Evolutionary conservation across 768 basidiomycete genomes (phyloP).

Genomic region (Udeniomyces megalosporus): DNA sequence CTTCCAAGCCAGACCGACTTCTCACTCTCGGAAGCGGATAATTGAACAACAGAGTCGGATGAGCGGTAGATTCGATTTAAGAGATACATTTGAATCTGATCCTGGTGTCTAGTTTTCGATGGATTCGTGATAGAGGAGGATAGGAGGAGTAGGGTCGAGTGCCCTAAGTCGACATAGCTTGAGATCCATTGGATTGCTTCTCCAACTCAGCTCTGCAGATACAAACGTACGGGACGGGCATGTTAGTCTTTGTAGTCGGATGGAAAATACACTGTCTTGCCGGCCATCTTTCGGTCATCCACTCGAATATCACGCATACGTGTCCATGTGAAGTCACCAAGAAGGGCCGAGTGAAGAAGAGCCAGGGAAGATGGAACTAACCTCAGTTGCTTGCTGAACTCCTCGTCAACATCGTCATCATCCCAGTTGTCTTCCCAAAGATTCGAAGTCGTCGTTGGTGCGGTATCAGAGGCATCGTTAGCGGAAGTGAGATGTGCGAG

Average conservation of each 20-base stretch:
- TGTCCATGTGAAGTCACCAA: neutral
- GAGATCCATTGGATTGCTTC: conserved; percentile 12
- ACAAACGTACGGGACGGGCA: neutral
- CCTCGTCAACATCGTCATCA: conserved; percentile 95
- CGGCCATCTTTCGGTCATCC: too few species aligned
- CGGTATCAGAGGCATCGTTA: conserved; percentile 49
- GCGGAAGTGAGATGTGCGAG: conserved; percentile 28
- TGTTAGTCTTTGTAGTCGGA: too few species aligned
- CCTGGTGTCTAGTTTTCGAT: too few species aligned
- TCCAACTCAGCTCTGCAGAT: conserved; percentile 9
- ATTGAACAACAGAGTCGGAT: too few species aligned
- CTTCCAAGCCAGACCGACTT: too few species aligned
- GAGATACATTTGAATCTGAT: too few species aligned
- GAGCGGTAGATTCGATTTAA: too few species aligned
- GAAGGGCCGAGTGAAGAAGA: neutral
- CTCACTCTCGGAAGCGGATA: too few species aligned
- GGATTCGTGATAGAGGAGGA: too few species aligned
- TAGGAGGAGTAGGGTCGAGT: too few species aligned
- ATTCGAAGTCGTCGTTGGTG: conserved; percentile 68
- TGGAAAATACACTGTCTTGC: neutral
- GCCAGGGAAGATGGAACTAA: conserved; percentile 32
- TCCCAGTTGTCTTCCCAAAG: conserved; percentile 99
- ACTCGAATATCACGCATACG: neutral
- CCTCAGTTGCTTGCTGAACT: conserved; percentile 91
- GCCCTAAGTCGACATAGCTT: conserved; percentile 12